phyloP scores from a whole-genome alignment of 148 eudicot genomes.

The Persicaria tinctoria region DNA sequence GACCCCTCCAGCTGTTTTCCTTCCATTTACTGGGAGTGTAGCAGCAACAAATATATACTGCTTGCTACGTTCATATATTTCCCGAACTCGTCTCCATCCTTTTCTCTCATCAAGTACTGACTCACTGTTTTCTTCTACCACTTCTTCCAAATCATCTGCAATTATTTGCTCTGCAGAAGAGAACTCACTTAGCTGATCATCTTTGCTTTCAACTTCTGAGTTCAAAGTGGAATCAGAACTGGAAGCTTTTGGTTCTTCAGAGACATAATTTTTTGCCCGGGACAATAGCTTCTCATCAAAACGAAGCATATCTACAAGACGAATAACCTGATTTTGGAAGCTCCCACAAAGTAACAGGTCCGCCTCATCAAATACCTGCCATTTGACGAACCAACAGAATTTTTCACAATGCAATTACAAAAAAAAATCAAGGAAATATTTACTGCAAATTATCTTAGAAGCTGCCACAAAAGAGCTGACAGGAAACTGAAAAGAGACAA shows the following conservation, averaged over 20 bases:
- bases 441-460: not conserved
- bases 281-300: slow-evolving; percentile 86
- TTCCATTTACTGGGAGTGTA: slow-evolving; percentile 89
- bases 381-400: slow-evolving; percentile 12
- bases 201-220: slow-evolving; percentile 28
- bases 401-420: not conserved
- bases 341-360: slow-evolving; percentile 90
- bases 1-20: slow-evolving; percentile 79
- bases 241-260: slow-evolving; percentile 22
- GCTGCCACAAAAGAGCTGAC: not conserved
- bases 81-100: slow-evolving; percentile 76
- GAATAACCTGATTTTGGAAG: slow-evolving; percentile 81
- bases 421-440: not conserved
- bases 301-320: slow-evolving; percentile 84
- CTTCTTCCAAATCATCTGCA: slow-evolving; percentile 21
- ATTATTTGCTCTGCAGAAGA: slow-evolving; percentile 27
- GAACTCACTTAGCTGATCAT: slow-evolving; percentile 22
- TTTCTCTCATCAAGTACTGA: slow-evolving; percentile 26
- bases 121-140: slow-evolving; percentile 16
- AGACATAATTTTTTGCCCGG: slow-evolving; percentile 24
- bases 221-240: slow-evolving; percentile 23
- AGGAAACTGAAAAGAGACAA: not conserved
- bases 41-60: slow-evolving; percentile 94
- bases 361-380: slow-evolving; percentile 96
- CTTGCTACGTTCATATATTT: slow-evolving; percentile 71